Base-by-base conservation (phyloP, 805 yeast species). In the Monosporozyma aerobia region DNA sequence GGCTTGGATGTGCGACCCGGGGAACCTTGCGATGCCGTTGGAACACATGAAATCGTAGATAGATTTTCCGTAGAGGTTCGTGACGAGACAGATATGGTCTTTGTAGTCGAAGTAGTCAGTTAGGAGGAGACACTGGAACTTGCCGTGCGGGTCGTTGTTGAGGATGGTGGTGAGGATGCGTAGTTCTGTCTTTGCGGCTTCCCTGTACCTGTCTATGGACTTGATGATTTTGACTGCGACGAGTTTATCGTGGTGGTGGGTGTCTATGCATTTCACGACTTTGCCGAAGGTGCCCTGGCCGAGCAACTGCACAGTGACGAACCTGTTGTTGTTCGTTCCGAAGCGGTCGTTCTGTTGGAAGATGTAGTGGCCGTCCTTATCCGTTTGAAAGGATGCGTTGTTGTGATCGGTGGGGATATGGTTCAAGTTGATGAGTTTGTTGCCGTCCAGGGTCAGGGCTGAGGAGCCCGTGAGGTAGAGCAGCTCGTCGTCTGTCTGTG, bases 211-310 rank as follows among this genome's bases (percentile, higher is more conserved):
- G 25, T 90, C 96, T 25, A 94, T 85, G 22, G 96, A 88, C 53
- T 95, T 77, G 49, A 94, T 94, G 56, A 94, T 87, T 68, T 94
- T 94, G 55, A 94, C 85, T 1, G 99, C 99, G 46, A 89, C 94
- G 54, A 75, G 74, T 51, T 77, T 74, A 9, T 57, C 7, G 29
- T 41, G 11, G 44, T 29, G 2, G 23, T 9, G 7, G 5, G 53
- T 73, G 64, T 94, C 98, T 58, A 76, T 77, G 70, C 97, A 92
- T 70, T 92, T 94, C 44, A 90, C 95, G 47, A 94, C 99, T 71
- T 94, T 98, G 9, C 99, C 99, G 75, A 94, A 94, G 1, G 99
- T 90, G 2, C 99, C 99, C 56, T 90, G 92, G 0, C 99, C 99
- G 52, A 94, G 72, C 35, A 89, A 71, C 53, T 80, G 76, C 35